A percentile compares a stretch with the other conserved stretches of the same genome.
phyloP scores from a whole-genome alignment of 2,329 filamentous ascomycete species.

The Pleurostoma richardsiae region DNA sequence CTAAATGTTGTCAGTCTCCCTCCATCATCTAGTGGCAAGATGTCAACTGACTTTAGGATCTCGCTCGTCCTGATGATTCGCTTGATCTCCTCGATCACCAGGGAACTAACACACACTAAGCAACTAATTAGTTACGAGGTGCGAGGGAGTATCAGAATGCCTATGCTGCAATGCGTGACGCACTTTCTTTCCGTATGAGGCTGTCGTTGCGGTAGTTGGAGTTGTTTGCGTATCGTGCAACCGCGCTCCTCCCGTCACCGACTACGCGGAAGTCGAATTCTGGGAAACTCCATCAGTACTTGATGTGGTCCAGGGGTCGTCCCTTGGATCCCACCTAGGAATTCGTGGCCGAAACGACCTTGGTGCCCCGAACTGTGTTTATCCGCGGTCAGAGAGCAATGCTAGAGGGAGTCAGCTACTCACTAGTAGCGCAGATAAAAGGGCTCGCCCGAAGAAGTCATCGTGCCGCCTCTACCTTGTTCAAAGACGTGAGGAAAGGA shows the following conservation, averaged over 20 bases:
- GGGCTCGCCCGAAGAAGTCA: constrained; percentile 67
- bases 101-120: constrained; percentile 89
- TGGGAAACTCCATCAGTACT: constrained; percentile 31
- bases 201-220: constrained; percentile 99
- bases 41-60: constrained; percentile 79
- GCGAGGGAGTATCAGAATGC: background rate
- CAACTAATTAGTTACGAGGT: background rate
- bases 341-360: constrained; percentile 96
- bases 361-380: constrained; percentile 82
- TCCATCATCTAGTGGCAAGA: background rate
- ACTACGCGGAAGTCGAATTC: constrained; percentile 96
- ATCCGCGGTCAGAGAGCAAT: constrained; percentile 1
- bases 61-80: constrained; percentile 96
- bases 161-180: constrained; percentile 25
- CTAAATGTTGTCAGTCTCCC: constrained; percentile 39
- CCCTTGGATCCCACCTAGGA: constrained; percentile 62
- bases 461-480: constrained; percentile 29
- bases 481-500: background rate
- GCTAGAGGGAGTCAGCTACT: constrained; percentile 23
- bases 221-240: constrained; percentile 97
- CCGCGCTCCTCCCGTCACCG: constrained; percentile 87
- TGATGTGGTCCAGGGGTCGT: background rate
- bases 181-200: constrained; percentile 98
- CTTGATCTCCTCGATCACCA: constrained; percentile 91
- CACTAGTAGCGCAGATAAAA: constrained; percentile 99